Base-by-base conservation (phyloP, 1,284 basidiomycete species). In the Boletus sp. region DNA sequence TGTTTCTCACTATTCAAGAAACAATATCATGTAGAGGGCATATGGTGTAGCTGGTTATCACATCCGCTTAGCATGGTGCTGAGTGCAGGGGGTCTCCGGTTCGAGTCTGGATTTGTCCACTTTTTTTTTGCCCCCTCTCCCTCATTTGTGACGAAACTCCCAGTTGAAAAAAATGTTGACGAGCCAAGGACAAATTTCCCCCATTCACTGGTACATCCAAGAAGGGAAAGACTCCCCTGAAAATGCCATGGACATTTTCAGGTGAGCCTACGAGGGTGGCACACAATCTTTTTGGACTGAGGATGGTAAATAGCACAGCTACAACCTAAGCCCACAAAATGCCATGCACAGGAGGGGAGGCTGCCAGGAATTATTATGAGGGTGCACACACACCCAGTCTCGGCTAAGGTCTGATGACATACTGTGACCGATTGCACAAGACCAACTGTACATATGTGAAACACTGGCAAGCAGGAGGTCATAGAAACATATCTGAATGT, bases 1-100 rank as follows among this genome's bases (percentile, higher is more conserved):
- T 3, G 31, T 1, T 2, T 22, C 2, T 36, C 3, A 11, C 5
- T 3, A 36, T n/a, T 4, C 7, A 20, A 13, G 15, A 7, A 16
- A 9, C 15, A 1, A 0, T 15, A 15, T 13, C 1, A 1, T 35
- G 29, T 31, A 9, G 29, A 31, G 35, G 76, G 76, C 76, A 69
- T 70, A 74, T 77, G 76, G 76, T 78, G 76, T 77, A 77, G 77
- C 76, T 78, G 77, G 77, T 78, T 77, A 77, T 77, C 76, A 77
- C 77, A 73, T 73, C 72, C 76, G 76, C 77, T 77, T 78, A 77
- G 77, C 76, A 77, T 66, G 59, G 58, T 4, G 60, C 61, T 58
- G 27, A 33, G 4, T 72, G 71, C 71, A 73, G 73, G 71, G 70
- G 71, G 73, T 75, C 73, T 75, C 74, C 74, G 71, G 74, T 75